phyloP scores from a whole-genome alignment of 1,139 yeast genomes.

The Lodderomyces oxycetoniae region DNA sequence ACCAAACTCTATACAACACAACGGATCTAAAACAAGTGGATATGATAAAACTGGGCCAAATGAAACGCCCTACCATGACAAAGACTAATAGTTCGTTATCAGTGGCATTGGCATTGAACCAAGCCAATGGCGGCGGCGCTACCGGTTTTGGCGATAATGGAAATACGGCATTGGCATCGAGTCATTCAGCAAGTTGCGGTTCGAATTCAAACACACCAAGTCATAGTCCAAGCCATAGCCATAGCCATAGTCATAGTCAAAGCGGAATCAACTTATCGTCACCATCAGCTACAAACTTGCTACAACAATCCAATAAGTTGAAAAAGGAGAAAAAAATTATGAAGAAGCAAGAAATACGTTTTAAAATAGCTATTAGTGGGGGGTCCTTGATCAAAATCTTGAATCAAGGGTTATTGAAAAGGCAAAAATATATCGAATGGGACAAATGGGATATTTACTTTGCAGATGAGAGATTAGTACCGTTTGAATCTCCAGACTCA shows the following conservation, averaged over 20 bases:
- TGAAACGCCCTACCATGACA: conserved; percentile 17
- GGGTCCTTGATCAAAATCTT: conserved; percentile 86
- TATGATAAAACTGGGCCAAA: conserved; percentile 21
- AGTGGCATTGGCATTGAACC: conserved; percentile 4
- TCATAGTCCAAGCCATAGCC: conserved; percentile 13
- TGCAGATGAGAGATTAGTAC: conserved; percentile 95
- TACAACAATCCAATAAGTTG: conserved; percentile 8
- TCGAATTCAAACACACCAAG: conserved; percentile 8
- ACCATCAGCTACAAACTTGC: conserved; percentile 7
- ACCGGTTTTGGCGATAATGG: conserved; percentile 4
- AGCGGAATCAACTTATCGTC: conserved; percentile 7
- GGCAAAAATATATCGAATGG: conserved; percentile 77
- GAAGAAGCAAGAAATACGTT: conserved; percentile 55
- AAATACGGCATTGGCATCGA: neutral
- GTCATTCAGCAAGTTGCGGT: neutral
- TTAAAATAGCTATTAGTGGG: conserved; percentile 88
- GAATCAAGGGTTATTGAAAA: conserved; percentile 72
- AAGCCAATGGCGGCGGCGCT: neutral
- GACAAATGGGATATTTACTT: conserved; percentile 93
- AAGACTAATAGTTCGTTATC: conserved; percentile 10
- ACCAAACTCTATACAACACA: conserved; percentile 57
- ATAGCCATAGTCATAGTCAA: conserved; percentile 12
- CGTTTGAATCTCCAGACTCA: conserved; percentile 76
- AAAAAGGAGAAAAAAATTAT: conserved; percentile 38
- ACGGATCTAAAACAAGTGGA: conserved; percentile 33